Percentiles rank a stretch among this genome's conserved stretches.
These are phyloP conservation scores for Arthrobotrys pseudoclavata DNA, from an alignment of 2,329 filamentous ascomycete genomes.

Conservation along the genomic window DNA sequence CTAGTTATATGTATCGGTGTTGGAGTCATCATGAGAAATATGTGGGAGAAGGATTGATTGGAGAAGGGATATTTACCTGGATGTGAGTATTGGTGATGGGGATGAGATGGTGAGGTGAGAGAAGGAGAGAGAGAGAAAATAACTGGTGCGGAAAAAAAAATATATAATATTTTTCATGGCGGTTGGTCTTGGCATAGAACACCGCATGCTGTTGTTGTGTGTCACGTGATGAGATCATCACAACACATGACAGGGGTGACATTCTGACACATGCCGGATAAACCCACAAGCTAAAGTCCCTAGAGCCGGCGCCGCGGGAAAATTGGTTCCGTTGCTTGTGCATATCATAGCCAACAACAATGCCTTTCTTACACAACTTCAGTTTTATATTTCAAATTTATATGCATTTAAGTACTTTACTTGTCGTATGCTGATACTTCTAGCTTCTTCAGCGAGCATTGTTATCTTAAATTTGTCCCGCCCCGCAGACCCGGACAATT, in stretches of 20 bases:
- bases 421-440: too few species aligned
- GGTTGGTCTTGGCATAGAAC: neutral
- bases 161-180: neutral
- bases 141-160: neutral
- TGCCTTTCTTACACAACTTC: too few species aligned
- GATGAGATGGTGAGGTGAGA: neutral
- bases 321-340: constrained; percentile 11
- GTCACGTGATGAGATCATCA: constrained; percentile 1
- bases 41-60: constrained; percentile 7
- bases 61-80: constrained; percentile 11
- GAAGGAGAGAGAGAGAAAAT: neutral
- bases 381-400: too few species aligned
- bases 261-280: constrained; percentile 2
- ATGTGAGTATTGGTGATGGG: neutral
- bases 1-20: constrained; percentile 86
- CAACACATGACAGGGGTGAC: neutral
- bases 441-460: too few species aligned
- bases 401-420: too few species aligned
- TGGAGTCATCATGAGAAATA: constrained; percentile 78
- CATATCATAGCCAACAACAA: neutral
- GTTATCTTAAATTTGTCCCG: neutral
- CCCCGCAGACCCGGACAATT: constrained; percentile 23
- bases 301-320: constrained; percentile 7
- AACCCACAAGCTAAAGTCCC: neutral
- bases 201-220: neutral